phyloP scores from a whole-genome alignment of 2,329 filamentous ascomycete species.

The Lachnellula cervina region DNA sequence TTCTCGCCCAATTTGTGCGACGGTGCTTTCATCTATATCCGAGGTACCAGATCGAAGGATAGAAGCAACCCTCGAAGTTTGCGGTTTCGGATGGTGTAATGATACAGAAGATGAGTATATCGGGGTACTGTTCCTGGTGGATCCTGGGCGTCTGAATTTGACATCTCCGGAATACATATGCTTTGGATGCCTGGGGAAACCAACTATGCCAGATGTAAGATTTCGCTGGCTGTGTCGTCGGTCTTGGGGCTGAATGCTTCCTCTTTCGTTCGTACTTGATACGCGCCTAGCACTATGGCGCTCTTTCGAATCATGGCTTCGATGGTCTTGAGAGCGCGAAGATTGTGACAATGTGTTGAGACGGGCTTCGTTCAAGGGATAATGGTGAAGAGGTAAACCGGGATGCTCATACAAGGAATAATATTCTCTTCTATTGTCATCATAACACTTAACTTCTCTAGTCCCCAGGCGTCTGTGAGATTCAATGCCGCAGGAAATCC shows the following conservation, averaged over 20 bases:
- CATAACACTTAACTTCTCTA: background rate
- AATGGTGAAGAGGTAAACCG: background rate
- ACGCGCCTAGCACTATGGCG: background rate
- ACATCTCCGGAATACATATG: background rate
- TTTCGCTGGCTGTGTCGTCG: background rate
- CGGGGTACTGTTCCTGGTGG: background rate
- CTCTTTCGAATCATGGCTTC: background rate
- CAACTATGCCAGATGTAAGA: background rate
- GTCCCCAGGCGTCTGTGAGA: background rate
- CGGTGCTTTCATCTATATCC: conserved; percentile 17
- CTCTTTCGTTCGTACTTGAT: background rate
- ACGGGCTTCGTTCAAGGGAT: too few relatives aligned
- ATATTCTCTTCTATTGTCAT: background rate
- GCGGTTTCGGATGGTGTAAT: conserved; percentile 26
- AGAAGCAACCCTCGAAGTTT: conserved; percentile 19
- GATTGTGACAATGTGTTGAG: background rate
- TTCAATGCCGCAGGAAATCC: background rate
- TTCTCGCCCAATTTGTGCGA: conserved; percentile 22
- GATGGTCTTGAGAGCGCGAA: background rate
- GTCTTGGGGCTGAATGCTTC: background rate
- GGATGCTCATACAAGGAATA: background rate
- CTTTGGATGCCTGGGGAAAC: background rate
- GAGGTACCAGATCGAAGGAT: conserved; percentile 19
- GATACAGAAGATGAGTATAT: conserved; percentile 18
- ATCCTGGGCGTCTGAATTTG: background rate